Percentiles rank a stretch among this genome's conserved stretches.
These are phyloP conservation scores for Aspergillus sp. DNA, from an alignment of 2,329 filamentous ascomycete genomes.

Conservation along the genomic window DNA sequence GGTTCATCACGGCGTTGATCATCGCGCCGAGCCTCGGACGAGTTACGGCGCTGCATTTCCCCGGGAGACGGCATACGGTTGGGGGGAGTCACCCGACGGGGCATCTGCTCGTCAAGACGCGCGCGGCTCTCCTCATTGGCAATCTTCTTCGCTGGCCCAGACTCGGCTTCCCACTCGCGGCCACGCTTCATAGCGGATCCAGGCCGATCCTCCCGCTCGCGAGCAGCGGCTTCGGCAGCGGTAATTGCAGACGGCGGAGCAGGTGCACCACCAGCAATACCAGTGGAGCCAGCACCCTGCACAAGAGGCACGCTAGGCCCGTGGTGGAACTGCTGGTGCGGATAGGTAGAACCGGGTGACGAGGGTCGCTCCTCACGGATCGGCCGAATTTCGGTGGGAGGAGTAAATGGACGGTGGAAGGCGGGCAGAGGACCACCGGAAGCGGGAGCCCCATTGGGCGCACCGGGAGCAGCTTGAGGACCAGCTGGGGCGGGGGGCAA, in stretches of 20 bases:
- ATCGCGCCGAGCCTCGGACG: slow-evolving; percentile 66
- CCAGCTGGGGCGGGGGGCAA: slow-evolving; percentile 42
- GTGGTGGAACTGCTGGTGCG: slow-evolving; percentile 75
- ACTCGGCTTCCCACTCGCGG: slow-evolving; percentile 90
- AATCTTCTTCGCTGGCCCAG: slow-evolving; percentile 69
- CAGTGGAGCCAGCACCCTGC: slow-evolving; percentile 37
- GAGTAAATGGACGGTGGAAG: slow-evolving; percentile 72
- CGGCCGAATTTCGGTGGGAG: slow-evolving; percentile 77
- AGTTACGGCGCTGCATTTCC: slow-evolving; percentile 71
- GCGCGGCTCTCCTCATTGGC: slow-evolving; percentile 84
- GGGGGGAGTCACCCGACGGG: slow-evolving; percentile 66
- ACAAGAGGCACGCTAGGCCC: slow-evolving; percentile 60
- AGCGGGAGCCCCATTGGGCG: slow-evolving; percentile 53
- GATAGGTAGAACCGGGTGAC: slow-evolving; percentile 87
- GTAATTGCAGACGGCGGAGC: slow-evolving; percentile 63
- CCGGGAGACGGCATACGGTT: slow-evolving; percentile 61
- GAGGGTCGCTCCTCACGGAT: slow-evolving; percentile 80
- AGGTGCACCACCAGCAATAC: slow-evolving; percentile 68
- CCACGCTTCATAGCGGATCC: slow-evolving; percentile 77
- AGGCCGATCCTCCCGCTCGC: slow-evolving; percentile 70
- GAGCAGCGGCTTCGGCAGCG: slow-evolving; percentile 66
- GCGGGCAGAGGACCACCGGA: slow-evolving; percentile 62
- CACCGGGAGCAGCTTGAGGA: slow-evolving; percentile 46
- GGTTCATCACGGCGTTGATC: slow-evolving; percentile 72
- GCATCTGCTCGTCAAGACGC: slow-evolving; percentile 78